These are phyloP conservation scores for Neofusicoccum sp. DNA, from an alignment of 2,329 filamentous ascomycete genomes.

Conservation along the genomic window DNA sequence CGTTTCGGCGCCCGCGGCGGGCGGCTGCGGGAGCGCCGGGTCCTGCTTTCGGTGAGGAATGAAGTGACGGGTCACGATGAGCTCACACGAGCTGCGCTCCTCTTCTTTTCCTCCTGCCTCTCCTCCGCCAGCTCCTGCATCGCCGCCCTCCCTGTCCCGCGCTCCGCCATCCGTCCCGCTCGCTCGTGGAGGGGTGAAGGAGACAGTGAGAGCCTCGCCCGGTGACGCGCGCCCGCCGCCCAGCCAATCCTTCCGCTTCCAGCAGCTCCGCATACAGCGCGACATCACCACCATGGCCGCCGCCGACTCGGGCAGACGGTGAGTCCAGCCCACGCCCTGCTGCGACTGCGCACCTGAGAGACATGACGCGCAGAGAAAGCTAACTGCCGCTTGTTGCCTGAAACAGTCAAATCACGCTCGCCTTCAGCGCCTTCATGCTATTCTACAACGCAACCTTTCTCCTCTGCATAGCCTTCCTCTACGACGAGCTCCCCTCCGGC, in stretches of 20 bases:
- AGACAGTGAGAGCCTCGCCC: background rate
- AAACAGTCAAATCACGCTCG: constrained; percentile 19
- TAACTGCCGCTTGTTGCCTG: constrained; percentile 8
- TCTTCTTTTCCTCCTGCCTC: background rate
- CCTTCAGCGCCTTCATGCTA: constrained; percentile 19
- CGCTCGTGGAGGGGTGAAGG: background rate
- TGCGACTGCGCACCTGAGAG: background rate
- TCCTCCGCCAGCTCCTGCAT: background rate
- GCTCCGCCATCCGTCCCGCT: background rate
- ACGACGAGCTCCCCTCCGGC: constrained; percentile 25
- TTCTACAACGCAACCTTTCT: constrained; percentile 30
- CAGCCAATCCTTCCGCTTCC: constrained; percentile 4
- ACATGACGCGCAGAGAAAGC: background rate
- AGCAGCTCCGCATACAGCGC: constrained; percentile 4
- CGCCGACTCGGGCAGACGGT: constrained; percentile 10
- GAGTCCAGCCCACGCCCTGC: background rate
- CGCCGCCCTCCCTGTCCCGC: background rate
- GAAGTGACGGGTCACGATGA: constrained; percentile 9
- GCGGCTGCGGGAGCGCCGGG: constrained; percentile 16
- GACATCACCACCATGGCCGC: constrained; percentile 6
- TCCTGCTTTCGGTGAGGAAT: constrained; percentile 17
- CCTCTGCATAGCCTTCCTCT: constrained; percentile 27
- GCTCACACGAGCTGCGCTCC: constrained; percentile 10
- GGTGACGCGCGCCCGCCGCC: background rate
- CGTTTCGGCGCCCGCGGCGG: background rate